Evolutionary conservation across 2,329 filamentous ascomycete genomes (phyloP).

Genomic region (Calycina herbarum): DNA sequence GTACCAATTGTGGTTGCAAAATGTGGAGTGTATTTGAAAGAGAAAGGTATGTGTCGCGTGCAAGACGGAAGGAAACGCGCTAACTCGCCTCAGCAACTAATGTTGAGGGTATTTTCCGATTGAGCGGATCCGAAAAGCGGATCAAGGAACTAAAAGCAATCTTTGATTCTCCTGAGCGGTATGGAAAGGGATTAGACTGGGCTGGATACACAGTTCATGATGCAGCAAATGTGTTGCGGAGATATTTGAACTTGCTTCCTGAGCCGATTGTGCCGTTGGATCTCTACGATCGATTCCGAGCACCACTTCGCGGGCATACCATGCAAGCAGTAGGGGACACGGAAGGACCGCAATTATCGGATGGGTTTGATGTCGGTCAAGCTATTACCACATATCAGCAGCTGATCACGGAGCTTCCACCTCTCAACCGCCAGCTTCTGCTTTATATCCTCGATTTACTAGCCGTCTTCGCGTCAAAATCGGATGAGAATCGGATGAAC

Average conservation of each 20-base stretch:
- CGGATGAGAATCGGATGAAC: constrained; percentile 95
- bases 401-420: constrained; percentile 89
- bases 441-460: constrained; percentile 95
- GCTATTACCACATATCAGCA: constrained; percentile 84
- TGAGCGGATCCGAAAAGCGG: constrained; percentile 94
- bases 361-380: constrained; percentile 69
- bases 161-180: constrained; percentile 93
- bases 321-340: constrained; percentile 72
- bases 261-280: constrained; percentile 95
- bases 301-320: constrained; percentile 67
- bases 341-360: constrained; percentile 68
- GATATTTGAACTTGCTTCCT: constrained; percentile 93
- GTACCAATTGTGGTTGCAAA: constrained; percentile 98
- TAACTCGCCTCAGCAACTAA: constrained; percentile 69
- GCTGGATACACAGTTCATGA: constrained; percentile 97
- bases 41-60: constrained; percentile 71
- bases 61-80: constrained; percentile 5
- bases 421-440: constrained; percentile 87
- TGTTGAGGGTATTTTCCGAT: constrained; percentile 92
- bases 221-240: constrained; percentile 90
- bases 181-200: constrained; percentile 96
- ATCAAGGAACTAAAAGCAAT: constrained; percentile 93
- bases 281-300: constrained; percentile 87
- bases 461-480: constrained; percentile 95
- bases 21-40: constrained; percentile 94